Conservation (phyloP, 352 stramenopile genomes). For the Phytopythium oedochilum region DNA sequence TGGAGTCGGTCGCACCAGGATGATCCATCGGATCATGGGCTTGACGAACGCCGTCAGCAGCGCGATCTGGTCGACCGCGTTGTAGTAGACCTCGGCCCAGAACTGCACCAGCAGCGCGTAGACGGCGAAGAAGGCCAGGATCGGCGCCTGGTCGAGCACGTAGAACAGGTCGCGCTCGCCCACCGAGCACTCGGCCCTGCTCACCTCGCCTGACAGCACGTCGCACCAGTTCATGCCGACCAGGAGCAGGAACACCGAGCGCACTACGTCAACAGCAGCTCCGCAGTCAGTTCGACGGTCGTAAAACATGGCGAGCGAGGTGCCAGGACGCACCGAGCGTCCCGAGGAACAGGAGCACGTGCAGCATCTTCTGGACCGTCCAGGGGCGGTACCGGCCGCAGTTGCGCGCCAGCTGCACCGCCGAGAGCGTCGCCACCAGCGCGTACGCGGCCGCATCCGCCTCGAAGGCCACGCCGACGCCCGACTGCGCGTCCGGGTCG, state of each 20-base stretch:
- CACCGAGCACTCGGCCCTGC: conserved; percentile 42
- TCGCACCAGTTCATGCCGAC: conserved; percentile 82
- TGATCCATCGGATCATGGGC: conserved; percentile 55
- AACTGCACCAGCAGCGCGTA: conserved; percentile 85
- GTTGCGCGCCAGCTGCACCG: conserved; percentile 77
- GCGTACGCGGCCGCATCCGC: conserved; percentile 66
- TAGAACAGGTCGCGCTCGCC: conserved; percentile 82
- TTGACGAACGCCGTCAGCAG: conserved; percentile 65
- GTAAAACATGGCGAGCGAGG: not conserved
- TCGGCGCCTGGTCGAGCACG: conserved; percentile 78
- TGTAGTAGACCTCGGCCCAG: conserved; percentile 89
- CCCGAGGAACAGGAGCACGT: conserved; percentile 79
- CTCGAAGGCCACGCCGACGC: conserved; percentile 61
- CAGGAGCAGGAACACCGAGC: conserved; percentile 63
- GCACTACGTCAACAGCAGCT: conserved; percentile 23
- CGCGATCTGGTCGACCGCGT: conserved; percentile 70
- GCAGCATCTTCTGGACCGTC: conserved; percentile 88
- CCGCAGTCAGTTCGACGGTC: not conserved
- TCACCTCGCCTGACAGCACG: conserved; percentile 65
- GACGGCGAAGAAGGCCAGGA: conserved; percentile 77
- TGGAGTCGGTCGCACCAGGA: conserved; percentile 48
- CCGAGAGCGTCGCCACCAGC: conserved; percentile 45
- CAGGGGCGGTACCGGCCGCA: conserved; percentile 78
- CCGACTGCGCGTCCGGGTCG: conserved; percentile 26
- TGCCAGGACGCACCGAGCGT: conserved; percentile 40